Base-by-base conservation (phyloP, 352 stramenopile genomes). In the Detonula confervacea region DNA sequence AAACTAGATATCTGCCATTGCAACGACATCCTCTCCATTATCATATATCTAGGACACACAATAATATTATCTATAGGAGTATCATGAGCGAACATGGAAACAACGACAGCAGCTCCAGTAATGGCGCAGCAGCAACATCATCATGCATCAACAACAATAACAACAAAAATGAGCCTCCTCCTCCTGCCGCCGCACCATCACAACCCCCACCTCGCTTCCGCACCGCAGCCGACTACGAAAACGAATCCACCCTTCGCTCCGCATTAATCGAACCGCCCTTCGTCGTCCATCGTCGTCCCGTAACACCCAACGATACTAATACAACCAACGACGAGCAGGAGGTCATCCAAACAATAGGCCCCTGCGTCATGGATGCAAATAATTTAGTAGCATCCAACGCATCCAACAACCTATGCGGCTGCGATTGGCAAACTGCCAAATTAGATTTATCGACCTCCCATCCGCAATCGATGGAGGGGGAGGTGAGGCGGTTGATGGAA, bases 371-470 rank as follows among this genome's bases (percentile, higher is more conserved):
- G 1, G 35, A 39, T 24, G 39, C 14, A 54, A 16, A 6, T 30
- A 33, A 11, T 8, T 27, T 14, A 16, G 30, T 7, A 12, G 7
- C 37, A 51, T 55, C 18, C 55, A n/a, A n/a, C n/a, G n/a, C n/a
- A n/a, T n/a, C n/a, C n/a, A n/a, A n/a, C n/a, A n/a, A n/a, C n/a
- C n/a, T n/a, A n/a, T n/a, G n/a, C n/a, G n/a, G 49, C 27, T 39
- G 33, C 24, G 85, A 91, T 70, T 91, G 85, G 85, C 75, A 87
- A 18, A 60, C 84, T 1, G 33, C 78, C 2, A 75, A 77, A 18
- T 70, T 81, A 0, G 70, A 88, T 37, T 5, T 39, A 29, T 20
- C 56, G 18, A 77, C 46, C 0, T 80, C 65, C 11, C 14, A 75
- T 35, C 46, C 77, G 2, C 74, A 90, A 65, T 70, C 46, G 8